Evolutionary conservation across 345 rosid species (phyloP).

Genomic region (Aquilaria yunnanensis): DNA sequence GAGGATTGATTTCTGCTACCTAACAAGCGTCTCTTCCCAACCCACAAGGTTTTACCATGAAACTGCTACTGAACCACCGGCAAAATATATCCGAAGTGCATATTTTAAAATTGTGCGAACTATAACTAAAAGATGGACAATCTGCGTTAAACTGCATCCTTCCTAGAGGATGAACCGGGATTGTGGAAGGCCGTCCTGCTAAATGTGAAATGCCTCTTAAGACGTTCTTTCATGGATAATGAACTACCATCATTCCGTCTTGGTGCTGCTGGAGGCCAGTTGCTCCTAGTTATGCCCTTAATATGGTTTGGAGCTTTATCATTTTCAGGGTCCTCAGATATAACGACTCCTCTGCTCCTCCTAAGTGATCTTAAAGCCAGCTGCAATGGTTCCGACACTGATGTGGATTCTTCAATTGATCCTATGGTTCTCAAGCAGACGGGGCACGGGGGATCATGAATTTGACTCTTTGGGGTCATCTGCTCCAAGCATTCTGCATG

Average conservation of each 20-base stretch:
- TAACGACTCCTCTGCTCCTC: conserved; percentile 40
- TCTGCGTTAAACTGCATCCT: conserved; percentile 14
- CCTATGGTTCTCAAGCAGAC: conserved; percentile 49
- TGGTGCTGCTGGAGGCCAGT: conserved; percentile 23
- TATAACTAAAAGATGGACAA: conserved; percentile 18
- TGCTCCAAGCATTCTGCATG: conserved; percentile 95
- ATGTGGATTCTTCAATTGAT: conserved; percentile 34
- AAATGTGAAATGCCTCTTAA: conserved; percentile 40
- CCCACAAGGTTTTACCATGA: too few species aligned
- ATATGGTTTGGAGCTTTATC: conserved; percentile 24
- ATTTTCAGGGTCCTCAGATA: conserved; percentile 35
- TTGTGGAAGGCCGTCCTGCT: conserved; percentile 24
- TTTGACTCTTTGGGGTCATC: conserved; percentile 54
- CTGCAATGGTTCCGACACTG: conserved; percentile 57
- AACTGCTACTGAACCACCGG: too few species aligned
- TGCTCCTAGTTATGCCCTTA: conserved; percentile 34
- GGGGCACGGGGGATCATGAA: conserved; percentile 74
- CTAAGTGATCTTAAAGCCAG: conserved; percentile 56
- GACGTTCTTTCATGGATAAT: conserved; percentile 29
- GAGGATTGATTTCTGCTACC: too few species aligned
- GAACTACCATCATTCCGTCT: conserved; percentile 28
- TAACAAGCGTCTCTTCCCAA: too few species aligned
- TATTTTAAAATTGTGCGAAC: not conserved
- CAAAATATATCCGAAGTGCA: not conserved
- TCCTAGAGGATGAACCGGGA: conserved; percentile 27